Percentiles rank a stretch among this genome's conserved stretches.
Evolutionary conservation across 2,329 filamentous ascomycete species (phyloP).

Genomic region (Aschersonia sp.): DNA sequence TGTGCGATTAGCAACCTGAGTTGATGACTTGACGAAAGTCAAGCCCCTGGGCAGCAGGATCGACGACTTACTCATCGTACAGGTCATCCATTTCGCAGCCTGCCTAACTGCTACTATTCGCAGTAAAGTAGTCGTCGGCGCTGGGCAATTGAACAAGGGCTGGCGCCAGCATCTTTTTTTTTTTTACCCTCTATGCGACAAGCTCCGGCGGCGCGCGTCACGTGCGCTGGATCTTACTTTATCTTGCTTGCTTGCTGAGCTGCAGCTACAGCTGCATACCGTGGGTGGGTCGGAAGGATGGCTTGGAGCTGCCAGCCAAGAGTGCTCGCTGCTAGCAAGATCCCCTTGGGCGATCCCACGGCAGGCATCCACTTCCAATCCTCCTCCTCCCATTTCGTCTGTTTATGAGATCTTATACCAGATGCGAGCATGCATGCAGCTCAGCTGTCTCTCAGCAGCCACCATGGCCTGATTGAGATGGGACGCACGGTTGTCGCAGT

Average conservation of each 20-base stretch:
- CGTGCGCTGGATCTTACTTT: too few species aligned
- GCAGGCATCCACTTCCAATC: not conserved
- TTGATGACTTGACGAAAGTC: not conserved
- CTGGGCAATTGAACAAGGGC: too few species aligned
- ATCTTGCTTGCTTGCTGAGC: too few species aligned
- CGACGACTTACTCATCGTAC: conserved; percentile 66
- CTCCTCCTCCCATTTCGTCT: not conserved
- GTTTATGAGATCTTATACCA: not conserved
- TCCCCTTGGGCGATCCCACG: too few species aligned
- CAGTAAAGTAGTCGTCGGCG: conserved; percentile 9
- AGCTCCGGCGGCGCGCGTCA: too few species aligned
- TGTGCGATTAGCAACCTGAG: conserved; percentile 2
- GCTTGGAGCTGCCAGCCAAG: too few species aligned
- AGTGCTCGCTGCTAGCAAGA: too few species aligned
- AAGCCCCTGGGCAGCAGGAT: not conserved
- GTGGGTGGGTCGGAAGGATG: too few species aligned
- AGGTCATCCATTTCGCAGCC: conserved; percentile 67
- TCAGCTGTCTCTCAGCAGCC: not conserved
- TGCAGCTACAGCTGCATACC: too few species aligned
- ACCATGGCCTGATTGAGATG: not conserved
- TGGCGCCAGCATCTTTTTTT: too few species aligned
- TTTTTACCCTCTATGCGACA: too few species aligned
- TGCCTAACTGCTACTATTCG: conserved; percentile 2
- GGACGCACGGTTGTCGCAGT: not conserved
- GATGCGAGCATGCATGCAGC: not conserved